These are phyloP conservation scores for Diutina mesorugosa DNA, from an alignment of 1,139 yeast genomes.

Conservation along the genomic window DNA sequence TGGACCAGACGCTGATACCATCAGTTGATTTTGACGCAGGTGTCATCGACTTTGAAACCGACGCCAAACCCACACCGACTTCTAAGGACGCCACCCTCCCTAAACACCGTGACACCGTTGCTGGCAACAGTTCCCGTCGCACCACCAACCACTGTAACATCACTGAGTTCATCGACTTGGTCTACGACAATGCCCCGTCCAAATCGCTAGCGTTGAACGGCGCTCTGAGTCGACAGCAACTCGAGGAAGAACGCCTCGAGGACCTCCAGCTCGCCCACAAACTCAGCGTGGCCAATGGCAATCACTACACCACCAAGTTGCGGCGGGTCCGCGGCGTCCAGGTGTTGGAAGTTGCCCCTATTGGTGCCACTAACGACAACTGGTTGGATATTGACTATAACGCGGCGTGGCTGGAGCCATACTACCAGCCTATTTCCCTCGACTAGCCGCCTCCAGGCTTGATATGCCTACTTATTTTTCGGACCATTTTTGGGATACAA, in stretches of 20 bases:
- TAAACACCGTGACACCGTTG: background rate
- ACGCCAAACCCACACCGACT: background rate
- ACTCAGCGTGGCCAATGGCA: background rate
- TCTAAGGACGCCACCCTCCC: no score
- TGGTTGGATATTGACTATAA: background rate
- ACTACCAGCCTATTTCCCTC: background rate
- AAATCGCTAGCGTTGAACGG: background rate
- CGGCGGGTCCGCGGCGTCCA: background rate
- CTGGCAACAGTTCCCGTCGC: background rate
- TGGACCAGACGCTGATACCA: constrained; percentile 1
- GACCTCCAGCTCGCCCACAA: background rate
- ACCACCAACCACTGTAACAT: background rate
- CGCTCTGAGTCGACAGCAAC: background rate
- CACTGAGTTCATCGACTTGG: background rate
- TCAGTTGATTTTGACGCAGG: background rate
- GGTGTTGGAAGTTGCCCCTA: background rate
- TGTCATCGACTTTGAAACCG: background rate
- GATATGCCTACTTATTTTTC: no score
- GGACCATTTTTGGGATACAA: no score
- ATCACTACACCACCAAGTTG: background rate
- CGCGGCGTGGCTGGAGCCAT: background rate
- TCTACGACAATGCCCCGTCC: background rate
- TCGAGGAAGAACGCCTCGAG: background rate
- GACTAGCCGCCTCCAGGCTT: background rate
- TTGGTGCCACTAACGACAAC: background rate